These are phyloP conservation scores for Juncus inflexus DNA, from an alignment of 176 grass and related monocot species.

Conservation along the genomic window DNA sequence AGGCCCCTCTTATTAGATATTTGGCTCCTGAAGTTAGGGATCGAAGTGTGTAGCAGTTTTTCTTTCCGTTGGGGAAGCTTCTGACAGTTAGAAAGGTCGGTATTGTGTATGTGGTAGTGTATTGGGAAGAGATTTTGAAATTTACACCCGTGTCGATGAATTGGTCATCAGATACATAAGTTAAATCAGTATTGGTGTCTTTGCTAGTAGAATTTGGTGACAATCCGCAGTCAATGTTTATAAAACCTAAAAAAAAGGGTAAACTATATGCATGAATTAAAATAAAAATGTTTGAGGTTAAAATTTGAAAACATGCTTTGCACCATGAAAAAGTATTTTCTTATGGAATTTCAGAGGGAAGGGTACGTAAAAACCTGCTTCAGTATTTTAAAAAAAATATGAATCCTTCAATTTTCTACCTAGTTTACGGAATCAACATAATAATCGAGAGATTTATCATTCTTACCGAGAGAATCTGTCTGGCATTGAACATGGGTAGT, in stretches of 20 bases:
- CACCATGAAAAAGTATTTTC: too few species aligned
- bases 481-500: too few species aligned
- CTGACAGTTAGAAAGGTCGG: conserved; percentile 6
- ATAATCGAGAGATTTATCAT: too few species aligned
- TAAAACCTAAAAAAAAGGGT: conserved; percentile 11
- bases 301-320: too few species aligned
- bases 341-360: too few species aligned
- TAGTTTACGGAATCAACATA: too few species aligned
- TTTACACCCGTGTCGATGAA: conserved; percentile 45
- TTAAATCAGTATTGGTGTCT: conserved; percentile 12
- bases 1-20: conserved; percentile 42
- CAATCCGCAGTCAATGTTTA: conserved; percentile 31
- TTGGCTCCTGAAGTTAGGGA: conserved; percentile 35
- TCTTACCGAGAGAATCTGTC: too few species aligned
- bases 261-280: not conserved
- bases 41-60: conserved; percentile 53
- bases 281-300: too few species aligned
- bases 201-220: not conserved
- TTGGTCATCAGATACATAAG: conserved; percentile 54
- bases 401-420: too few species aligned
- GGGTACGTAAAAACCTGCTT: too few species aligned
- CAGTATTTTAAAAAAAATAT: too few species aligned
- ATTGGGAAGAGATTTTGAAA: conserved; percentile 33
- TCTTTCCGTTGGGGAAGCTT: conserved; percentile 34
- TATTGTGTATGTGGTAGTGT: conserved; percentile 9